Percentiles rank a stretch among this genome's conserved stretches.
Conservation (phyloP, 371 early-diverging fungal species). For the Haplosporangium sp. region DNA sequence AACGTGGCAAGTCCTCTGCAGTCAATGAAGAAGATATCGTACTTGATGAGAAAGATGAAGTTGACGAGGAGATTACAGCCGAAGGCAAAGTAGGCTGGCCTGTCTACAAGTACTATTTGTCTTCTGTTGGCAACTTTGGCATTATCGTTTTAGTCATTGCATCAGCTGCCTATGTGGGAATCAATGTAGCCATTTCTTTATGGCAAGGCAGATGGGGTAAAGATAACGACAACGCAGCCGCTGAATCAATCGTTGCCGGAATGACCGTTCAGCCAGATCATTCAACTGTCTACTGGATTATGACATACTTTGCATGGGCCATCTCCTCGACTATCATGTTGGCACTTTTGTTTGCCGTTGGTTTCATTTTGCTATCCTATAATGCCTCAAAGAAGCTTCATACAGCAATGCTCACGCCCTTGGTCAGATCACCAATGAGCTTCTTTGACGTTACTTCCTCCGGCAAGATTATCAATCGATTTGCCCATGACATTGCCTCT, state of each 20-base stretch:
- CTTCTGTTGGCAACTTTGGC: conserved; percentile 1
- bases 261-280: neutral
- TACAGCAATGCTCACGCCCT: conserved; percentile 57
- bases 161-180: neutral
- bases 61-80: conserved; percentile 15
- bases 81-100: conserved; percentile 23
- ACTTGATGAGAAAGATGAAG: conserved; percentile 16
- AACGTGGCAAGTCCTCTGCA: conserved; percentile 30
- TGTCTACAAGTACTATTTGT: conserved; percentile 35
- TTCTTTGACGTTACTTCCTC: conserved; percentile 89
- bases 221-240: conserved; percentile 5
- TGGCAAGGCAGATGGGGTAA: conserved; percentile 39
- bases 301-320: conserved; percentile 35
- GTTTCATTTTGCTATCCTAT: conserved; percentile 29
- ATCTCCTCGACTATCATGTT: conserved; percentile 21
- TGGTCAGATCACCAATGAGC: conserved; percentile 69
- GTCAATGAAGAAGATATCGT: conserved; percentile 22
- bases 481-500: conserved; percentile 80
- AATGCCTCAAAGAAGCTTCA: conserved; percentile 59
- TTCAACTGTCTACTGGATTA: conserved; percentile 18
- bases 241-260: neutral
- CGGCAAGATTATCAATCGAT: conserved; percentile 87
- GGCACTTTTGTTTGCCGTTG: conserved; percentile 10
- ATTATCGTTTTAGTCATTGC: conserved; percentile 1
- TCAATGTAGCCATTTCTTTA: conserved; percentile 11